Percentiles rank a stretch among this genome's conserved stretches.
Evolutionary conservation across 2,329 filamentous ascomycete species (phyloP).

Genomic region (Talaromyces sp.): DNA sequence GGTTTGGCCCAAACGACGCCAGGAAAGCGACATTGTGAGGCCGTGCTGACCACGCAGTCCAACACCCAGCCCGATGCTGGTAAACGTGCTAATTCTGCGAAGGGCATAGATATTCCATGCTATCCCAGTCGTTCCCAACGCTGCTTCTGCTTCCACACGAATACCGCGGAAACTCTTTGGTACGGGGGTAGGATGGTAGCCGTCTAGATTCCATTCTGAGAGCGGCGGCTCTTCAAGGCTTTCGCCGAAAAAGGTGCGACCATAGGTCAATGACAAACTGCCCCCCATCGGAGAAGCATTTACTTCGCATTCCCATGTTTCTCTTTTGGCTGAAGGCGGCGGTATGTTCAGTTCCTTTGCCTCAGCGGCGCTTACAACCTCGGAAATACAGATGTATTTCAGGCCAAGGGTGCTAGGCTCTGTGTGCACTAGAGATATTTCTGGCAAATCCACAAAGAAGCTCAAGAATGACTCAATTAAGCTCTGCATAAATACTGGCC

Average conservation of each 20-base stretch:
- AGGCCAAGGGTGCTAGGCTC: conserved; percentile 28
- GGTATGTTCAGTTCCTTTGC: conserved; percentile 2
- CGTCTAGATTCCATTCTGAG: conserved; percentile 37
- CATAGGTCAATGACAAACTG: conserved; percentile 28
- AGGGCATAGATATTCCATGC: conserved; percentile 31
- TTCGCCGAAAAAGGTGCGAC: conserved; percentile 32
- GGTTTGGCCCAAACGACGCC: conserved; percentile 35
- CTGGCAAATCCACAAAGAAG: conserved; percentile 18
- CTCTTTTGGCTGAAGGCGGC: conserved; percentile 8
- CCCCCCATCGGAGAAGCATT: conserved; percentile 23
- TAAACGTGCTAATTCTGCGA: conserved; percentile 32
- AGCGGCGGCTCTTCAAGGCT: conserved; percentile 24
- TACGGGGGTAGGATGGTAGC: conserved; percentile 27
- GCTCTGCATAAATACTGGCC: conserved; percentile 23
- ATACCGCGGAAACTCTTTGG: conserved; percentile 26
- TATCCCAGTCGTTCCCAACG: conserved; percentile 17
- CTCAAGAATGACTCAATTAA: conserved; percentile 19
- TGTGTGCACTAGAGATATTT: conserved; percentile 13
- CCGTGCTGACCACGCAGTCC: conserved; percentile 29
- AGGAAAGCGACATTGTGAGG: conserved; percentile 32
- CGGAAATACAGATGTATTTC: conserved; percentile 25
- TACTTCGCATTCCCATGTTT: conserved; percentile 28
- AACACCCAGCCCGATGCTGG: conserved; percentile 33
- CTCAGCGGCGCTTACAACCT: conserved; percentile 1
- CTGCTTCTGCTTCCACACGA: conserved; percentile 26